Evolutionary conservation across 345 rosid genomes (phyloP), one percentile per base, ranked within the genome.

Genomic region (Aquilaria malaccensis): DNA sequence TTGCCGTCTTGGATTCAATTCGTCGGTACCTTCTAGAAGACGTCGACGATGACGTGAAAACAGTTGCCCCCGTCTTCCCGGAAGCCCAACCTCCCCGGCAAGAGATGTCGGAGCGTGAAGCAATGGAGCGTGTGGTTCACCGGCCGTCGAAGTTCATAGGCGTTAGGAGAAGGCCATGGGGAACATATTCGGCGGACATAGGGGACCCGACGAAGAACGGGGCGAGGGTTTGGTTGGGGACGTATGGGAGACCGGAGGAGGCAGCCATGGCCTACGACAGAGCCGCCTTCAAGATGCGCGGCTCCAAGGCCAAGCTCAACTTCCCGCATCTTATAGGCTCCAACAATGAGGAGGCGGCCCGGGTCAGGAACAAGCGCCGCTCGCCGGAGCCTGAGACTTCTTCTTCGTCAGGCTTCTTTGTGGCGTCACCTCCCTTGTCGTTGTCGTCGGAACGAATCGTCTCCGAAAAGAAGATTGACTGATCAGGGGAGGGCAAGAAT

Each of bases 111-210:
- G 5, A 11, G 30, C 6, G 13, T 7, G 41, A 15, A 45, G 31
- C 4, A 13, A 57, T 0, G 49, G 48, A 43, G 51, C 47, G 2
- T 33, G 54, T 22, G n/a, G 10, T 11, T 4, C 43, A 33, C 15
- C 52, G 13, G 37, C 62, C 46, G 13, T 10, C 49, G 50, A 60
- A n/a, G 55, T 14, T 13, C 52, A 69, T 32, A 30, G 76, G 79
- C 10, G 77, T 77, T 15, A 72, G 72, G 70, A 73, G 82, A 57
- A 32, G 84, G 50, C 79, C 84, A 5, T 80, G 84, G 84, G 81
- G 84, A 22, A 22, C 22, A 22, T 22, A 22, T 22, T 22, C 22
- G 22, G 49, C 22, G 22, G 43, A 77, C 74, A 67, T 80, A 12
- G 61, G 81, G 46, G 78, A 70, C 59, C 82, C 74, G 2, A 73